These are phyloP conservation scores for Cocos nucifera DNA, from an alignment of 176 grass and related monocot genomes.

Conservation along the genomic window DNA sequence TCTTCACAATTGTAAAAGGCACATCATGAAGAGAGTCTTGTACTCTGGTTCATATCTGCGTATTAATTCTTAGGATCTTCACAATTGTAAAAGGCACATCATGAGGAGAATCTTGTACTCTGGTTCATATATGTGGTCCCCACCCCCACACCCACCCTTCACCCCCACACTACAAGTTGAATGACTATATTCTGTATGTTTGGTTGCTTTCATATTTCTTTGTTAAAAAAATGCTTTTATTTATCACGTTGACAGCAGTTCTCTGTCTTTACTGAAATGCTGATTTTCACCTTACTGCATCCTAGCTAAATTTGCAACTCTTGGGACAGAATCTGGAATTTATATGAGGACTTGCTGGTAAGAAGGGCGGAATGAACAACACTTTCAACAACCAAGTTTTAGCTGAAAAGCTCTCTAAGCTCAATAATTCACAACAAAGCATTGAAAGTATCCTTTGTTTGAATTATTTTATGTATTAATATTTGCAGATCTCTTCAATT, in stretches of 20 bases:
- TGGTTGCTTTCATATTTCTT: too few relatives aligned
- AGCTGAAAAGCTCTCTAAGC: conserved; percentile 73
- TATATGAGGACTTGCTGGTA: conserved; percentile 12
- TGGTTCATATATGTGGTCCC: too few relatives aligned
- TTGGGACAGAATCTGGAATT: conserved; percentile 14
- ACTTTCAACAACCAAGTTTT: conserved; percentile 75
- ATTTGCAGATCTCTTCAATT: background rate
- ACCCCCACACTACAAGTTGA: too few relatives aligned
- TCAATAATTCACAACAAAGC: conserved; percentile 85
- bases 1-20: too few relatives aligned
- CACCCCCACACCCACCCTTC: too few relatives aligned
- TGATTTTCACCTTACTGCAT: background rate
- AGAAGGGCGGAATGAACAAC: conserved; percentile 27
- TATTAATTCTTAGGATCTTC: too few relatives aligned
- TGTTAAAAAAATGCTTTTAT: too few relatives aligned
- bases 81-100: too few relatives aligned
- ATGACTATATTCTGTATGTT: too few relatives aligned
- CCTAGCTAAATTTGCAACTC: conserved; percentile 3
- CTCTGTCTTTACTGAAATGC: background rate
- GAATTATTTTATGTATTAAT: conserved; percentile 3
- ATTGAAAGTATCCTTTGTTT: conserved; percentile 91
- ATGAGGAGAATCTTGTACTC: too few relatives aligned
- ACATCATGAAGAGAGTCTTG: too few relatives aligned
- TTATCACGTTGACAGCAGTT: background rate
- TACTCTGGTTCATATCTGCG: too few relatives aligned